A percentile compares a stretch with the other conserved stretches of the same genome.
These are phyloP conservation scores for Neoscytalidium dimidiatum DNA, from an alignment of 2,329 filamentous ascomycete genomes.

Conservation along the genomic window DNA sequence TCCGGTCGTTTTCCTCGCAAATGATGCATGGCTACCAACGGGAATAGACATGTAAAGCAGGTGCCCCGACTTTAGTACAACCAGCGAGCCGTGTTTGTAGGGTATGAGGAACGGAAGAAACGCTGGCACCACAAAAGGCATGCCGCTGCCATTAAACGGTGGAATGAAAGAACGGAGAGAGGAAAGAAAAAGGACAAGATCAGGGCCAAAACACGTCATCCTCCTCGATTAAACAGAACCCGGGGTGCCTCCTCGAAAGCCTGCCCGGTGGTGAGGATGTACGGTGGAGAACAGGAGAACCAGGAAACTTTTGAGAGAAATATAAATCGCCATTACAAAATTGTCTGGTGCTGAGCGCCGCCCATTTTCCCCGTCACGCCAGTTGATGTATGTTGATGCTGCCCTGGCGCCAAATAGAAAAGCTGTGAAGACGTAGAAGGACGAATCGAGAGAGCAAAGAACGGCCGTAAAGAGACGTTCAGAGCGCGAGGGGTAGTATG, in stretches of 20 bases:
- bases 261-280: not conserved
- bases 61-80: not conserved
- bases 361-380: not conserved
- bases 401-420: not conserved
- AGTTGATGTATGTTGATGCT: not conserved
- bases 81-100: not conserved
- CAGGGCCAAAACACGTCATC: not conserved
- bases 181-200: not conserved
- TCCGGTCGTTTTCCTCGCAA: not conserved
- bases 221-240: not conserved
- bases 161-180: not conserved
- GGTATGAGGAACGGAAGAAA: not conserved
- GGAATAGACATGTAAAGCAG: no score
- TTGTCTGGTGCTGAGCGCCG: conserved; percentile 6
- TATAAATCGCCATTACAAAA: conserved; percentile 7
- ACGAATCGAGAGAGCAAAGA: not conserved
- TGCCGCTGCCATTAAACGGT: conserved; percentile 3
- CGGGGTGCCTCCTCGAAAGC: not conserved
- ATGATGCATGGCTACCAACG: no score
- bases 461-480: not conserved
- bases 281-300: not conserved
- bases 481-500: not conserved
- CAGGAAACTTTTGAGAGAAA: conserved; percentile 3
- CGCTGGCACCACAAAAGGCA: not conserved
- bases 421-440: not conserved